These are phyloP conservation scores for Elsinoe arachidis DNA, from an alignment of 2,329 filamentous ascomycete species.

Conservation along the genomic window DNA sequence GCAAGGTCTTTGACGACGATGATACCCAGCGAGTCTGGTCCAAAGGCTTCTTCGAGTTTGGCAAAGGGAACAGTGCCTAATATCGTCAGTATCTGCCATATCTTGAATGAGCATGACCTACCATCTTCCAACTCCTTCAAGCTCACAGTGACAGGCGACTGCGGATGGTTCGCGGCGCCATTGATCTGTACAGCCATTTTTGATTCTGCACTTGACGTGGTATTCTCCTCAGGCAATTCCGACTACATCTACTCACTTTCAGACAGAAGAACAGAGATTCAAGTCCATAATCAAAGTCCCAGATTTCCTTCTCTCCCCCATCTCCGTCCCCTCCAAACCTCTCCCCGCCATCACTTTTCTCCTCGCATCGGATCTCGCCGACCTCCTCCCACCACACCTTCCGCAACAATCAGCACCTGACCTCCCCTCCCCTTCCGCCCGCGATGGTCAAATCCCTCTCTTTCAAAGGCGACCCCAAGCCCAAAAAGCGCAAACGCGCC, in stretches of 20 bases:
- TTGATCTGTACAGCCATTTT: conserved; percentile 16
- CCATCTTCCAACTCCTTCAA: conserved; percentile 29
- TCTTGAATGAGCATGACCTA: not conserved
- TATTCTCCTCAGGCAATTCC: not conserved
- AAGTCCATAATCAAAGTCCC: not conserved
- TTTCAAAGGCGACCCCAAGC: conserved; percentile 97
- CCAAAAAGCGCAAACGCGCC: conserved; percentile 79
- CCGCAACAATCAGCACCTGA: not conserved
- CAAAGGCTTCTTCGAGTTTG: conserved; percentile 71
- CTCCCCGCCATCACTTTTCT: conserved; percentile 1
- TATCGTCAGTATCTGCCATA: conserved; percentile 6
- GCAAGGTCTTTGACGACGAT: conserved; percentile 87
- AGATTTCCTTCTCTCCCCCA: not conserved
- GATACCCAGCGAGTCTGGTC: conserved; percentile 81
- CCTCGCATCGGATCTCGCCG: not conserved
- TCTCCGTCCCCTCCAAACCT: not conserved
- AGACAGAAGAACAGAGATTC: not conserved
- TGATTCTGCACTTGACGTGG: not conserved
- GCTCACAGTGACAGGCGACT: conserved; percentile 37
- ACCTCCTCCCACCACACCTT: not conserved
- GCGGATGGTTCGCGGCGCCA: conserved; percentile 13
- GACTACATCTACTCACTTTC: not conserved
- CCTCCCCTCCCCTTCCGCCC: not conserved
- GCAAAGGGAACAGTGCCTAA: conserved; percentile 59
- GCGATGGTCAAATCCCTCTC: conserved; percentile 78